phyloP scores from a whole-genome alignment of 1,284 basidiomycete genomes.

The Chalciporus sp. region DNA sequence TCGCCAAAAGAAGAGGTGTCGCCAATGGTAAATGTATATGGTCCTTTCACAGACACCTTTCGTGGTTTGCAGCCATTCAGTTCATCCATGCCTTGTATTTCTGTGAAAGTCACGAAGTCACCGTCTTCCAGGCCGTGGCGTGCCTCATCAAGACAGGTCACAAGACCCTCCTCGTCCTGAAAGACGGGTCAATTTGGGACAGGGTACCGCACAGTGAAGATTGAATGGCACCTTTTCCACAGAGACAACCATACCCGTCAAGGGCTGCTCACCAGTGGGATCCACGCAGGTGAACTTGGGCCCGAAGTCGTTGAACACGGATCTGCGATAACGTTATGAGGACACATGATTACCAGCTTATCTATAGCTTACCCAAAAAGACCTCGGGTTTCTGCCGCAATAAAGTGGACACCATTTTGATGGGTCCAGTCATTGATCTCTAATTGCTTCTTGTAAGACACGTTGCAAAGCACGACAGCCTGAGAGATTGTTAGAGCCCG shows the following conservation, averaged over 20 bases:
- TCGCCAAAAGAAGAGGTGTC: constrained; percentile 80
- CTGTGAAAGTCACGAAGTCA: constrained; percentile 97
- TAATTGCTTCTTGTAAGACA: constrained; percentile 79
- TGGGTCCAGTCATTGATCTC: constrained; percentile 97
- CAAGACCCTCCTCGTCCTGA: constrained; percentile 85
- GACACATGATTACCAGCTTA: neutral
- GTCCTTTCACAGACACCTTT: constrained; percentile 93
- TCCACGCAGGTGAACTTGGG: constrained; percentile 94
- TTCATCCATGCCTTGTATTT: constrained; percentile 94
- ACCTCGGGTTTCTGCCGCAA: constrained; percentile 90
- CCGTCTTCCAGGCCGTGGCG: constrained; percentile 98
- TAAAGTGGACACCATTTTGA: constrained; percentile 87
- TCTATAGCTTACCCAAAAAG: constrained; percentile 80
- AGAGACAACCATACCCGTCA: constrained; percentile 95
- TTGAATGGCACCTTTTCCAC: constrained; percentile 67
- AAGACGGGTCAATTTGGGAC: constrained; percentile 4
- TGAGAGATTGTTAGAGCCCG: constrained; percentile 34
- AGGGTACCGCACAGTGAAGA: constrained; percentile 3
- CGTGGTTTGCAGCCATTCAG: constrained; percentile 91
- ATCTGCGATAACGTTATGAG: constrained; percentile 48
- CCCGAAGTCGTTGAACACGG: constrained; percentile 97
- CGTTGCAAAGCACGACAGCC: constrained; percentile 90
- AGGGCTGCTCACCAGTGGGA: constrained; percentile 91
- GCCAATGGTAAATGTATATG: constrained; percentile 94
- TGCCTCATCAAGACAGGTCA: constrained; percentile 97